A percentile compares a stretch with the other conserved stretches of the same genome.
Conservation (phyloP, 1,139 yeast species). For the Diutina scorzettiae region DNA sequence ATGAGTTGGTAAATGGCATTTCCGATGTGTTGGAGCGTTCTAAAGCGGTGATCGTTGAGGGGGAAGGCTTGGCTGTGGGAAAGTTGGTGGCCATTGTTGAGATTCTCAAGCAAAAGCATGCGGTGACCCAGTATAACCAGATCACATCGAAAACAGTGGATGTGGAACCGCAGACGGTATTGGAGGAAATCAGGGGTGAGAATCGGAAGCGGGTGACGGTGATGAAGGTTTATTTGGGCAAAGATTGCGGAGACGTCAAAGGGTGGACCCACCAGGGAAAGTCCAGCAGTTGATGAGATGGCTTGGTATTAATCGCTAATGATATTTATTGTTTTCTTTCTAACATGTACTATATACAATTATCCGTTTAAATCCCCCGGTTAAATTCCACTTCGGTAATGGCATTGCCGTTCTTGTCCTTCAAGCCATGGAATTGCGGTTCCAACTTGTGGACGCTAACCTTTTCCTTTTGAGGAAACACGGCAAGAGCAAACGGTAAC, state of each 20-base stretch:
- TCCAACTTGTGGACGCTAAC: conserved; percentile 53
- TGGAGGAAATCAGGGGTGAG: background rate
- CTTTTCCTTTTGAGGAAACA: conserved; percentile 79
- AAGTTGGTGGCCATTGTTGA: conserved; percentile 1
- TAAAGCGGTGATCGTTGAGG: background rate
- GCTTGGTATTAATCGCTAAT: no score
- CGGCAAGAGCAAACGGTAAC: conserved; percentile 88
- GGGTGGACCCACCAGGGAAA: background rate
- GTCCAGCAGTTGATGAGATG: no score
- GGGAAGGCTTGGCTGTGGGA: background rate
- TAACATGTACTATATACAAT: no score
- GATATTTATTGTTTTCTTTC: no score
- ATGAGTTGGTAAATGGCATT: background rate
- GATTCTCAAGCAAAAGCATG: background rate
- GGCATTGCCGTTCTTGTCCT: conserved; percentile 49
- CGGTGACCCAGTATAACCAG: background rate
- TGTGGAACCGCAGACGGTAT: background rate
- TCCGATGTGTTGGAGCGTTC: background rate
- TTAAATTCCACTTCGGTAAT: conserved; percentile 66
- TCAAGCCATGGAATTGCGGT: conserved; percentile 44
- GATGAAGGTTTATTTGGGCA: background rate
- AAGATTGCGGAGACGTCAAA: background rate
- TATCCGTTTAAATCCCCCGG: conserved; percentile 62
- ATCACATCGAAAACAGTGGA: background rate
- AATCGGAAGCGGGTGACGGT: background rate